phyloP scores from a whole-genome alignment of 192 early-diverging fungal genomes.

The Podila verticillata region DNA sequence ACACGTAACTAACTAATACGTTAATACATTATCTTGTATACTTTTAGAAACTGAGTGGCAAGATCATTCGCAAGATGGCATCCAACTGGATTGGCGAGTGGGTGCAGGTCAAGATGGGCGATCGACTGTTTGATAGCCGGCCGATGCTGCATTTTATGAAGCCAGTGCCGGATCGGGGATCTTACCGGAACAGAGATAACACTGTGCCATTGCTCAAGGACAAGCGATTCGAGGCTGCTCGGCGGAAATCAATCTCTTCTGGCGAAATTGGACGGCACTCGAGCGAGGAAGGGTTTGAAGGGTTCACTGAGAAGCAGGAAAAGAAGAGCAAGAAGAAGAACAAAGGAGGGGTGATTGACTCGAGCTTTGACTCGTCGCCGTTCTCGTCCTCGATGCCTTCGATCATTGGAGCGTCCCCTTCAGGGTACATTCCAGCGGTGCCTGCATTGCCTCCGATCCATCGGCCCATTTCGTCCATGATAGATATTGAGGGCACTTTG shows the following conservation, averaged over 20 bases:
- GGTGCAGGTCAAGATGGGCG: slow-evolving; percentile 12
- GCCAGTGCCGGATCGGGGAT: slow-evolving; percentile 20
- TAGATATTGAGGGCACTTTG: slow-evolving; percentile 20
- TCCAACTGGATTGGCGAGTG: slow-evolving; percentile 20
- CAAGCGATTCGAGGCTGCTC: slow-evolving; percentile 26
- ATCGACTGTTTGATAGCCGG: slow-evolving; percentile 25
- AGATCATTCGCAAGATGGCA: slow-evolving; percentile 34
- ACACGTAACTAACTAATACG: neutral
- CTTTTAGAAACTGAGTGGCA: slow-evolving; percentile 25
- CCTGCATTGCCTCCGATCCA: neutral
- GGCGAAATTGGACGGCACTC: slow-evolving; percentile 6
- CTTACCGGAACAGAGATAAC: slow-evolving; percentile 16
- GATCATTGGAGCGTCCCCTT: neutral
- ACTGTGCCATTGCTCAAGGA: slow-evolving; percentile 17
- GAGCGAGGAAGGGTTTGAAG: neutral
- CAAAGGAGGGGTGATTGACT: neutral
- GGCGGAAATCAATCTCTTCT: slow-evolving; percentile 38
- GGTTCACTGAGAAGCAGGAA: neutral
- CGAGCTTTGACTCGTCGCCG: slow-evolving; percentile 8
- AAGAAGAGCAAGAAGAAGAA: neutral
- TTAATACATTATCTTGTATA: neutral
- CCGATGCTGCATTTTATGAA: slow-evolving; percentile 29
- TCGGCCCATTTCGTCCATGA: slow-evolving; percentile 9
- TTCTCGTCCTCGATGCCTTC: slow-evolving; percentile 31
- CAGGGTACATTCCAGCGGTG: neutral